phyloP scores from a whole-genome alignment of 1,139 yeast species.

The Groenewaldozyma sp. region DNA sequence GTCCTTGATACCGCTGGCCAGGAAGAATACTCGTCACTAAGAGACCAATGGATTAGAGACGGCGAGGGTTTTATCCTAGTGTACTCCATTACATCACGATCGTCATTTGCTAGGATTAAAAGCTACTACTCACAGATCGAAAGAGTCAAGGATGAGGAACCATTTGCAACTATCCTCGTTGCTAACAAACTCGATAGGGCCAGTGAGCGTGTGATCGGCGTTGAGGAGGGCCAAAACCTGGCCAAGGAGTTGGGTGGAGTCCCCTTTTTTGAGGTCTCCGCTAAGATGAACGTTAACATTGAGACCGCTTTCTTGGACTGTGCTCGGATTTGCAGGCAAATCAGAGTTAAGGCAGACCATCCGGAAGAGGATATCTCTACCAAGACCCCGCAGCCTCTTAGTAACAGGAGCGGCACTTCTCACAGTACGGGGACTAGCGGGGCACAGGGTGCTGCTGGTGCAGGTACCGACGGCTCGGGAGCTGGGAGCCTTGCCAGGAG shows the following conservation, averaged over 20 bases:
- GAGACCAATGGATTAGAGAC: slow-evolving; percentile 86
- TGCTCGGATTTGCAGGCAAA: slow-evolving; percentile 63
- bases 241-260: slow-evolving; percentile 58
- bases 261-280: slow-evolving; percentile 87
- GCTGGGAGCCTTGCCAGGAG: not conserved
- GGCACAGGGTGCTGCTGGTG: not conserved
- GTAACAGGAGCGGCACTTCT: not conserved
- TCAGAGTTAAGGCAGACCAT: slow-evolving; percentile 13
- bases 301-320: slow-evolving; percentile 85
- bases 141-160: slow-evolving; percentile 70
- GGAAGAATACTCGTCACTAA: slow-evolving; percentile 93
- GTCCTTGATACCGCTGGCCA: slow-evolving; percentile 97
- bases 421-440: slow-evolving; percentile 3
- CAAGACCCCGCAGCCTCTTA: slow-evolving; percentile 2
- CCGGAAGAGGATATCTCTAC: slow-evolving; percentile 10
- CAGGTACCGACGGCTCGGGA: not conserved
- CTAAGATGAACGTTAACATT: slow-evolving; percentile 82
- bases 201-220: slow-evolving; percentile 67
- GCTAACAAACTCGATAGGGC: slow-evolving; percentile 51
- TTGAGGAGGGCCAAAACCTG: slow-evolving; percentile 69
- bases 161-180: slow-evolving; percentile 31
- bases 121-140: slow-evolving; percentile 82
- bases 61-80: slow-evolving; percentile 90
- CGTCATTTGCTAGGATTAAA: slow-evolving; percentile 70
- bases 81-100: slow-evolving; percentile 81